Evolutionary conservation across 2,329 filamentous ascomycete genomes (phyloP).

Genomic region (Cryphonectria nitschkei): DNA sequence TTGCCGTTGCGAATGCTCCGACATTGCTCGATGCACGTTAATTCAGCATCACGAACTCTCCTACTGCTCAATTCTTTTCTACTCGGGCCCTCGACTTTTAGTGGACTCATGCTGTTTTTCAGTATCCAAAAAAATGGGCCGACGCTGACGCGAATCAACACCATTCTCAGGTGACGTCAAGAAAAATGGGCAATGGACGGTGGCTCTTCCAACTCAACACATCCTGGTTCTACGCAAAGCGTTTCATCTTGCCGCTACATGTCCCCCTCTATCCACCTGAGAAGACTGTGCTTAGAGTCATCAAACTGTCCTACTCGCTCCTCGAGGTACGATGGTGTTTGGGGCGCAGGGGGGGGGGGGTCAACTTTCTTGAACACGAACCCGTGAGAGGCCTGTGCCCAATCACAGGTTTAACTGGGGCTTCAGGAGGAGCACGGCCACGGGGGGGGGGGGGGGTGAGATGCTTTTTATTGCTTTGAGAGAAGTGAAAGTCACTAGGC

Average conservation of each 20-base stretch:
- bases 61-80: neutral
- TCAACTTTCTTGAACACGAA: slow-evolving; percentile 10
- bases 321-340: too few relatives aligned
- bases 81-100: too few relatives aligned
- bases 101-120: neutral
- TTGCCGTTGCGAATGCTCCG: neutral
- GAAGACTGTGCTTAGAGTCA: neutral
- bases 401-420: neutral
- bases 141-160: neutral
- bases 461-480: neutral
- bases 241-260: neutral
- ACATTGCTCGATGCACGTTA: neutral
- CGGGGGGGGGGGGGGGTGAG: neutral
- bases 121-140: neutral
- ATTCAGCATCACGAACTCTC: neutral
- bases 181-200: neutral
- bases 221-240: neutral
- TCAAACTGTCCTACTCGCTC: too few relatives aligned
- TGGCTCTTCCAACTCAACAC: neutral
- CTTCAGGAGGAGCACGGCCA: neutral
- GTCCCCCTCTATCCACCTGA: too few relatives aligned
- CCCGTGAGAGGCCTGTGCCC: neutral
- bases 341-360: too few relatives aligned
- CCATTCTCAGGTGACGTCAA: neutral
- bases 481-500: neutral